These are phyloP conservation scores for Xylariaceae sp. DNA, from an alignment of 2,329 filamentous ascomycete species.

Conservation along the genomic window DNA sequence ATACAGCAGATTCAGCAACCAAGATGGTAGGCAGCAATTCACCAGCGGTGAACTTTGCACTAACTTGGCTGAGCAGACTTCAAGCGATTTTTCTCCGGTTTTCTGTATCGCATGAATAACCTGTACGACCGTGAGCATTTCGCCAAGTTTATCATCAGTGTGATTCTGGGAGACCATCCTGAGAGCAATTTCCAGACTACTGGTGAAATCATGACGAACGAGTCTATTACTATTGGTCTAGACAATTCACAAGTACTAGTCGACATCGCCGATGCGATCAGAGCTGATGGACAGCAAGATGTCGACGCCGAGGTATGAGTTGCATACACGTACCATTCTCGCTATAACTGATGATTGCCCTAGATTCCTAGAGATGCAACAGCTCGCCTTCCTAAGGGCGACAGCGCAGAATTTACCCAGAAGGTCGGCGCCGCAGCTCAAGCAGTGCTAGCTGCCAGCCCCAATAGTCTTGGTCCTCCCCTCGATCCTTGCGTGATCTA, in stretches of 20 bases:
- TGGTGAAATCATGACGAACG: constrained; percentile 28
- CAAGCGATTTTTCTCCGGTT: constrained; percentile 10
- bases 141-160: constrained; percentile 30
- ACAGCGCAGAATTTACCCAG: constrained; percentile 24
- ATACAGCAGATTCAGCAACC: constrained; percentile 1
- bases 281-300: constrained; percentile 32
- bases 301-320: constrained; percentile 33
- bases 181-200: constrained; percentile 22
- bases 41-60: not conserved
- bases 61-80: not conserved
- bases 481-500: constrained; percentile 33
- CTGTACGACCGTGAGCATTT: constrained; percentile 28
- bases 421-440: constrained; percentile 30
- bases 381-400: not conserved
- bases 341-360: not conserved
- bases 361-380: constrained; percentile 14
- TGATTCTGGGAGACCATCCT: constrained; percentile 24
- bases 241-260: constrained; percentile 1
- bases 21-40: constrained; percentile 5
- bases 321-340: not conserved
- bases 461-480: constrained; percentile 37
- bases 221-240: constrained; percentile 12
- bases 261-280: constrained; percentile 26
- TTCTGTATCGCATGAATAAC: not conserved
- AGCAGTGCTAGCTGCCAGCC: constrained; percentile 34